Percentiles rank a stretch among this genome's conserved stretches.
These are phyloP conservation scores for Fusarium subtropicale DNA, from an alignment of 2,329 filamentous ascomycete species.

Conservation along the genomic window DNA sequence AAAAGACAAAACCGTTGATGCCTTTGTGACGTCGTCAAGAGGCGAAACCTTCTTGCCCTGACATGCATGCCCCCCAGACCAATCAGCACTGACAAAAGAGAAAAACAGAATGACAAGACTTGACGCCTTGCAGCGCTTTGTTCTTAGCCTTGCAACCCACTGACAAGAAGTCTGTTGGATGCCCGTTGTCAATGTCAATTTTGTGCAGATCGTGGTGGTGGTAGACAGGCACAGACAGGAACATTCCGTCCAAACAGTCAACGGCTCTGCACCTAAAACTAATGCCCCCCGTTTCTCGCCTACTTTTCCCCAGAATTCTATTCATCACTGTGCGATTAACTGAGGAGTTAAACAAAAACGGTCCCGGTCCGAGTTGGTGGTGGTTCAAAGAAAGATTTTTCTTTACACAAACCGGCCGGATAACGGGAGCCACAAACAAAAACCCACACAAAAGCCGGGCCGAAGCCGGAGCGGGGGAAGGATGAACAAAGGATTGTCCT, in stretches of 20 bases:
- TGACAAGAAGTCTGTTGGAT: background rate
- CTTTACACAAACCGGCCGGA: conserved; percentile 25
- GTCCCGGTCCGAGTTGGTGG: conserved; percentile 1
- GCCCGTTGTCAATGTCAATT: background rate
- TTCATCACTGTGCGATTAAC: conserved; percentile 33
- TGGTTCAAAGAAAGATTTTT: conserved; percentile 6
- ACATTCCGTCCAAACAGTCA: conserved; percentile 10
- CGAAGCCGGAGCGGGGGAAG: conserved; percentile 38
- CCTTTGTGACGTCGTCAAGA: conserved; percentile 33
- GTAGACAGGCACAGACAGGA: conserved; percentile 12
- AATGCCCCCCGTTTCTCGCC: background rate
- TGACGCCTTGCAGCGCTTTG: background rate
- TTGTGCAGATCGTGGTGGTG: conserved; percentile 8
- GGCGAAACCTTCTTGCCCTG: conserved; percentile 7
- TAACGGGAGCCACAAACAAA: conserved; percentile 29
- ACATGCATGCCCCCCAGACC: background rate
- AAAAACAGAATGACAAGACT: background rate
- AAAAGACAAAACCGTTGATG: background rate
- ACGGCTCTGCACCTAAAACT: conserved; percentile 18
- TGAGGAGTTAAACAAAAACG: conserved; percentile 6
- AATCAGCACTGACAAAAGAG: background rate
- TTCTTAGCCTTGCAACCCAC: conserved; percentile 10
- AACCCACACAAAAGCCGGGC: conserved; percentile 30
- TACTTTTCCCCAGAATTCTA: conserved; percentile 28
- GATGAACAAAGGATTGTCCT: background rate